Evolutionary conservation across 208 protist genomes (phyloP), one percentile per base, ranked within the genome.

Genomic region (Acanthamoeba castellanii): DNA sequence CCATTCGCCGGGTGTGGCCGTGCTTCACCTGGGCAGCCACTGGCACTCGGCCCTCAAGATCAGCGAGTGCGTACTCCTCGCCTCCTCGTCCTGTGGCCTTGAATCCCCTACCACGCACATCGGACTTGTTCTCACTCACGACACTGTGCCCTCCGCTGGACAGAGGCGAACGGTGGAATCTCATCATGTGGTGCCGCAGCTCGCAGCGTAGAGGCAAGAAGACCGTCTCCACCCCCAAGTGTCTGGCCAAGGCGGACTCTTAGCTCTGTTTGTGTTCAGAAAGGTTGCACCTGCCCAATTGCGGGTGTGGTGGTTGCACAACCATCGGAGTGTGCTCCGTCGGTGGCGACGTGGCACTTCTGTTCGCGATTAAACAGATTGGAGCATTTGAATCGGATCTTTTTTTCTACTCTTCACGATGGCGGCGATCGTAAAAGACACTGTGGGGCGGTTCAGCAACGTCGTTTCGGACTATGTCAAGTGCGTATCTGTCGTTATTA

Each of bases 161-260:
- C 27, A 91, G 84, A 42, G 84, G 84, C 16, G 84, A 91, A 27
- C 47, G 84, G 57, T 91, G 84, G 84, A 91, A 91, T 52, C 59
- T 91, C 50, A 91, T 91, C 32, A 42, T 91, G 32, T 91, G 84
- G 84, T 91, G 84, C 57, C 84, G 84, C 47, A 91, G 84, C 84
- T 57, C 52, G 52, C 16, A 57, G 18, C 52, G 52, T 1, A 57
- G 52, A 57, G 52, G 52, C 11, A 20, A 20, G 16, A 13, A 20
- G 52, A 20, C 52, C 16, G 18, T 57, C 52, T 57, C 52, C 52
- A 20, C 52, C 37, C 37, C 37, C 37, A 42, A 42, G 37, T 42
- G 37, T 42, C 37, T 42, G 37, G 37, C 37, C 37, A 42, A 42
- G 37, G 37, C 37, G 37, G 37, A 42, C 37, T 42, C 37, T 42